Percentiles rank a stretch among this genome's conserved stretches.
Evolutionary conservation across 177 flowering plant genomes (phyloP).

Genomic region (Vitis hybrid): DNA sequence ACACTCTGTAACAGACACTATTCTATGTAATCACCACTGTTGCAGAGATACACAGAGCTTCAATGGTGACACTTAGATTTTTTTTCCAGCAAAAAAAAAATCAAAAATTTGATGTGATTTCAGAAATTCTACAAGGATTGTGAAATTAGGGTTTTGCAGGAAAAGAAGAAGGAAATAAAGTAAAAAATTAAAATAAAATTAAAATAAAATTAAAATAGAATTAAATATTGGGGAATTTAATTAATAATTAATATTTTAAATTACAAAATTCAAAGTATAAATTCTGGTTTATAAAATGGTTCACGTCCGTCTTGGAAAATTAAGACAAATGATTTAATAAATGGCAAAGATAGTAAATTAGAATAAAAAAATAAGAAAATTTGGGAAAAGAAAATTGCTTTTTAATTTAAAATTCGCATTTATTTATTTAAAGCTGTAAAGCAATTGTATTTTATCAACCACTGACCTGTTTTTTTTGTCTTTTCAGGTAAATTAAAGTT

Average conservation of each 20-base stretch:
- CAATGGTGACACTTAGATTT: constrained; percentile 8
- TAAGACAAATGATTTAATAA: constrained; percentile 33
- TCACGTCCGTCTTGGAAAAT: constrained; percentile 39
- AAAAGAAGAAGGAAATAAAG: constrained; percentile 17
- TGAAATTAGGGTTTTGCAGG: constrained; percentile 55
- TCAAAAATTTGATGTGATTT: constrained; percentile 8
- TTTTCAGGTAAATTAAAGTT: constrained; percentile 18
- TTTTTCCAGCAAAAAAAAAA: constrained; percentile 14
- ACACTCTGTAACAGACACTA: constrained; percentile 12
- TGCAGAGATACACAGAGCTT: constrained; percentile 31
- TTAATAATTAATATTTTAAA: constrained; percentile 23
- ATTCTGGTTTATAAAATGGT: constrained; percentile 38
- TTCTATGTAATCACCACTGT: constrained; percentile 22
- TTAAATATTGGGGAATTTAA: constrained; percentile 31
- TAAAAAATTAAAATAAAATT: constrained; percentile 8
- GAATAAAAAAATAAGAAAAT: constrained; percentile 6
- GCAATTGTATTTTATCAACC: constrained; percentile 28
- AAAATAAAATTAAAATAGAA: constrained; percentile 12
- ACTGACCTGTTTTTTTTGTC: constrained; percentile 34
- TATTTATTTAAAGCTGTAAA: constrained; percentile 28
- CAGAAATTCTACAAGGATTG: constrained; percentile 13
- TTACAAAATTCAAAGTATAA: constrained; percentile 30
- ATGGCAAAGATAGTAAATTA: constrained; percentile 16
- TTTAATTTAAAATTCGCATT: constrained; percentile 14
- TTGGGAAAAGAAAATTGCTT: constrained; percentile 16